A percentile compares a stretch with the other conserved stretches of the same genome.
Evolutionary conservation across 768 basidiomycete genomes (phyloP).

Genomic region (Suillus decipiens): DNA sequence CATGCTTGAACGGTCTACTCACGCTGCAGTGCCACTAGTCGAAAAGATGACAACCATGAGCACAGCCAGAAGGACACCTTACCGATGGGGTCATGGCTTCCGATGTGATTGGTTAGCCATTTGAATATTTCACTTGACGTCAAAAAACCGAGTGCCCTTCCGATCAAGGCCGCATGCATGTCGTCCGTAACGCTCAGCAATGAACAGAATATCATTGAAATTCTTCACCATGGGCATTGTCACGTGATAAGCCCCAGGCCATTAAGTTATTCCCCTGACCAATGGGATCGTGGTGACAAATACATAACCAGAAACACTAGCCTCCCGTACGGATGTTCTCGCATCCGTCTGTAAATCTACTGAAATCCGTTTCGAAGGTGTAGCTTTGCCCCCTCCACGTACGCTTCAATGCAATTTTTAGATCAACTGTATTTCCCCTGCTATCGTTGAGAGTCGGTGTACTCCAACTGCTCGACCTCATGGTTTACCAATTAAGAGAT

Average conservation of each 20-base stretch:
- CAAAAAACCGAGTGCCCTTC: slow-evolving; percentile 35
- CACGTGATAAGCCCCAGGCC: not conserved
- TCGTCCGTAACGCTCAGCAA: slow-evolving; percentile 46
- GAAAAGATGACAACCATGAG: slow-evolving; percentile 19
- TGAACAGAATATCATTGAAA: not conserved
- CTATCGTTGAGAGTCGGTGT: not conserved
- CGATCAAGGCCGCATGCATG: slow-evolving; percentile 48
- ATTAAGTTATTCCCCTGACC: no score
- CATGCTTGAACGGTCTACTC: not conserved
- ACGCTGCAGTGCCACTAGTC: slow-evolving; percentile 11
- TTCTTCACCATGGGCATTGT: not conserved
- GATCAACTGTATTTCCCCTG: not conserved
- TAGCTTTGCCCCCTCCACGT: not conserved
- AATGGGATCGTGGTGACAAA: no score
- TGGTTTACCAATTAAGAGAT: no score
- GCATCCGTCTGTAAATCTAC: not conserved
- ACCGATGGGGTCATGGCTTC: slow-evolving; percentile 49
- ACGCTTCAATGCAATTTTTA: not conserved
- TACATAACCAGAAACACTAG: no score
- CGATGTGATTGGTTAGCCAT: slow-evolving; percentile 47
- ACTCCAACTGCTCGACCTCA: no score
- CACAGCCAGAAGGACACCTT: slow-evolving; percentile 38
- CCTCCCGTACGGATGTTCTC: not conserved
- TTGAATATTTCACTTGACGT: slow-evolving; percentile 44
- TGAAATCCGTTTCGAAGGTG: not conserved